Evolutionary conservation across 169 alveolate genomes (phyloP).

Genomic region (Eimeria tenella): DNA sequence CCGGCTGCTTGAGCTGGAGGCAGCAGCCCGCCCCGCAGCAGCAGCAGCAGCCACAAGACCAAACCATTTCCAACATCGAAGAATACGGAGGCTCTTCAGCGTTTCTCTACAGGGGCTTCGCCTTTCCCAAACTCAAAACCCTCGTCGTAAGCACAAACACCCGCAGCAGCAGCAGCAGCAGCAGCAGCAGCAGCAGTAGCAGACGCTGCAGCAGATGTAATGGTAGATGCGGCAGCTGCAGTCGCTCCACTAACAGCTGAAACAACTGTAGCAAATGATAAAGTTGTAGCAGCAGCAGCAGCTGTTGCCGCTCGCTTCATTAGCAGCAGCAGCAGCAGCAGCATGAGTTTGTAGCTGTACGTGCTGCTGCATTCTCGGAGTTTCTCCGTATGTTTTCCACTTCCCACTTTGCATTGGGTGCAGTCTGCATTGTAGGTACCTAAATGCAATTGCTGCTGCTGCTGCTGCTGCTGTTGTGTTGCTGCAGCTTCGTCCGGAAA

Average conservation of each 20-base stretch:
- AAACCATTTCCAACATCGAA: background rate
- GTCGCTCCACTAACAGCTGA: background rate
- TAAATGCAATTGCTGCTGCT: too few species aligned
- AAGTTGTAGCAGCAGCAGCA: constrained; percentile 2
- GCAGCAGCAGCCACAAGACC: background rate
- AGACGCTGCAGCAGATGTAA: background rate
- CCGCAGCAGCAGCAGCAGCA: background rate
- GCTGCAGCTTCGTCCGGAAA: background rate
- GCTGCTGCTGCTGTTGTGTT: background rate
- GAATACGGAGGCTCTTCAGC: background rate
- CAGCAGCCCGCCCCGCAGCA: background rate
- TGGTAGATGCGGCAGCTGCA: background rate
- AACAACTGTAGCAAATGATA: too few species aligned
- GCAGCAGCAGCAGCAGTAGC: background rate
- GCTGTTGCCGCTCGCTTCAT: background rate
- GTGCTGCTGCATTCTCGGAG: too few species aligned
- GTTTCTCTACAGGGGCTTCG: background rate
- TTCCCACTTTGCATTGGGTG: too few species aligned
- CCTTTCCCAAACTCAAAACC: background rate
- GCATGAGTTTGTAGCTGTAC: background rate
- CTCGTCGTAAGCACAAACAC: background rate
- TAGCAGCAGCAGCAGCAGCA: background rate
- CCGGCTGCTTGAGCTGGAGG: background rate
- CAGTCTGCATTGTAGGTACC: too few species aligned
- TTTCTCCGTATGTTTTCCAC: too few species aligned